Conservation (phyloP, 2,329 filamentous ascomycete genomes). For the Colletotrichum sp. region DNA sequence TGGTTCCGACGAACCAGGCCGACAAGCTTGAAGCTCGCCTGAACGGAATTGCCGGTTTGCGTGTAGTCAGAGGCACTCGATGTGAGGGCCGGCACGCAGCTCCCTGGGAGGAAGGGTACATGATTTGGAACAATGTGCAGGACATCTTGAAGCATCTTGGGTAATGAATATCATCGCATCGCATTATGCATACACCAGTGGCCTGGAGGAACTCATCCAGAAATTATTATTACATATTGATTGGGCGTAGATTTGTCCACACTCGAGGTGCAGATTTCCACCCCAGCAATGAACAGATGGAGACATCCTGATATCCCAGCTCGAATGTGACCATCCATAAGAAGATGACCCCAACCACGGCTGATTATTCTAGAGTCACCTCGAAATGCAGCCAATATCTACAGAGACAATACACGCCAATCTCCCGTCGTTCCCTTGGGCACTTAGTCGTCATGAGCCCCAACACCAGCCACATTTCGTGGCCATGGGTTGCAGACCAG, state of each 20-base stretch:
- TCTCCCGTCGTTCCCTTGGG: neutral
- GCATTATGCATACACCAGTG: neutral
- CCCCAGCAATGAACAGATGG: neutral
- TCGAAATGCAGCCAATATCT: neutral
- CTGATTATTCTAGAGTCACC: neutral
- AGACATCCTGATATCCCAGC: neutral
- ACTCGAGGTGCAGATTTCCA: neutral
- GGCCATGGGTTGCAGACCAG: neutral
- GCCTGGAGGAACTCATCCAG: neutral
- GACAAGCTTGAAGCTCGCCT: neutral
- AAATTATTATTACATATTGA: rapidly evolving
- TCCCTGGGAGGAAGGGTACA: neutral
- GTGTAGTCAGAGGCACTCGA: neutral
- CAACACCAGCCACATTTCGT: neutral
- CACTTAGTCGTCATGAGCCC: neutral
- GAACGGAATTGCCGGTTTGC: neutral
- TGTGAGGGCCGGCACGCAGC: neutral
- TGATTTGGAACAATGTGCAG: neutral
- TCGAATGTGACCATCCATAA: neutral
- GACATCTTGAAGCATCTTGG: neutral
- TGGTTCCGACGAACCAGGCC: neutral
- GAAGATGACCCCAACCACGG: neutral
- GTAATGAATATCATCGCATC: neutral
- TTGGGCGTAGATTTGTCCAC: neutral
- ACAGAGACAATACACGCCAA: neutral